Conservation (phyloP, 768 basidiomycete genomes). For the Russula foetens region DNA sequence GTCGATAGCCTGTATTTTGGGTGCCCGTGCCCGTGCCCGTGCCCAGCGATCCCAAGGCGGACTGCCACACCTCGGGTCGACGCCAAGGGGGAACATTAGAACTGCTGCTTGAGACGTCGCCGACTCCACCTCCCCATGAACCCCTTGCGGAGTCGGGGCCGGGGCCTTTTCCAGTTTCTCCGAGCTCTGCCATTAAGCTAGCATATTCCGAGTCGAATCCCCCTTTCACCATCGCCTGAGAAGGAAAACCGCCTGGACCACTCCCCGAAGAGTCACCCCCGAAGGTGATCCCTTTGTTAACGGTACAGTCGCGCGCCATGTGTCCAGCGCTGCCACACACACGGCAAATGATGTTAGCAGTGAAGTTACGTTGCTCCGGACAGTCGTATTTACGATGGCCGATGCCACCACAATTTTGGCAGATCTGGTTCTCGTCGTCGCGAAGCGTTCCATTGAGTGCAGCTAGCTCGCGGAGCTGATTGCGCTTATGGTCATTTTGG, state of each 20-base stretch:
- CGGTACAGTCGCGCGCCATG: slow-evolving; percentile 97
- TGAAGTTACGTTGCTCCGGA: slow-evolving; percentile 96
- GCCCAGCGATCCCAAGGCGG: slow-evolving; percentile 33
- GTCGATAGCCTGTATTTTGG: slow-evolving; percentile 46
- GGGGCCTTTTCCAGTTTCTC: slow-evolving; percentile 62
- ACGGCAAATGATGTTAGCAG: slow-evolving; percentile 98
- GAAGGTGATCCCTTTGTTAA: slow-evolving; percentile 56
- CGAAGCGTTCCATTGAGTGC: slow-evolving; percentile 97
- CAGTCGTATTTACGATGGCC: slow-evolving; percentile 99
- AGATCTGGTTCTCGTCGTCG: slow-evolving; percentile 99
- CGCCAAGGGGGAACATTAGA: slow-evolving; percentile 87
- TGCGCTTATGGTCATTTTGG: slow-evolving; percentile 98
- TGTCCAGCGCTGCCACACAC: slow-evolving; percentile 97
- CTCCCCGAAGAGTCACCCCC: slow-evolving; percentile 31
- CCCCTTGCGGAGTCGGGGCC: slow-evolving; percentile 46
- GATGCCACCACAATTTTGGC: slow-evolving; percentile 91
- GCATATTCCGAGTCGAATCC: slow-evolving; percentile 98
- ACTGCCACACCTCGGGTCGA: slow-evolving; percentile 81
- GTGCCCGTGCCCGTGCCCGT: too few species aligned
- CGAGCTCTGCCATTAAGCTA: slow-evolving; percentile 94
- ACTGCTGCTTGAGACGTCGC: slow-evolving; percentile 49
- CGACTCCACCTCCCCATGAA: slow-evolving; percentile 52
- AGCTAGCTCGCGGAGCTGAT: slow-evolving; percentile 95
- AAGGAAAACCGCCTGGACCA: slow-evolving; percentile 42
- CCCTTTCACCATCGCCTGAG: slow-evolving; percentile 49